Base-by-base conservation (phyloP, 345 rosid species). In the Rhodomyrtus tomentosa region DNA sequence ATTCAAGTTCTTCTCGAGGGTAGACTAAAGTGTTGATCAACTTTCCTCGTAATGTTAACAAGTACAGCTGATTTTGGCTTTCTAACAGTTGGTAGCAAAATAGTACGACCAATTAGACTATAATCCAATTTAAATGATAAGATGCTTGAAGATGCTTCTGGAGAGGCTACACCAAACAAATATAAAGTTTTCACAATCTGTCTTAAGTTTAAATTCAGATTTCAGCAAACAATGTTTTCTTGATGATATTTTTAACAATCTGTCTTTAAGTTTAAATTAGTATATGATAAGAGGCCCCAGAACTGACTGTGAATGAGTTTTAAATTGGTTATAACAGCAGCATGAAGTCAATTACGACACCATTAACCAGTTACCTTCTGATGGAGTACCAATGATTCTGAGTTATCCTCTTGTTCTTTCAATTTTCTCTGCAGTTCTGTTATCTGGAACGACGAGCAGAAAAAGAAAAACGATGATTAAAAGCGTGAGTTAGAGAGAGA, bases 391-490 rank as follows among this genome's bases (percentile, higher is more conserved):
- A 87, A 42, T 27, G 90, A 87, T 84, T 96, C 96, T 36, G 91
- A 89, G 55, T 87, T 89, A 84, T 88, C 89, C 84, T 95, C 96
- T 11, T 88, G 86, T 84, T 86, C 96, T 86, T 88, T 93, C 76
- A 92, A 85, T 86, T 91, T 92, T 27, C 80, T 82, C 92, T 96
- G 95, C 68, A 95, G 90, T 55, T 95, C 98, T 91, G 85, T 91
- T 76, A 93, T 88, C 98, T 95, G 89, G 50, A 83, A 55, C 56
- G 32, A 82, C 84, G 76, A 87, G 82, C 54, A 79, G 51, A 27
- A 24, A 52, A 42, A 83, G 54, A 40, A 16, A 55, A 58, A 27
- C 49, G 48, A 74, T 81, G 3, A 22, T 51, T 40, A 32, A 48
- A 80, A 29, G 51, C 68, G 22, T 7, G 8, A 5, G 59, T 59